These are phyloP conservation scores for Blumeria hordei DNA, from an alignment of 2,329 filamentous ascomycete species.

Conservation along the genomic window DNA sequence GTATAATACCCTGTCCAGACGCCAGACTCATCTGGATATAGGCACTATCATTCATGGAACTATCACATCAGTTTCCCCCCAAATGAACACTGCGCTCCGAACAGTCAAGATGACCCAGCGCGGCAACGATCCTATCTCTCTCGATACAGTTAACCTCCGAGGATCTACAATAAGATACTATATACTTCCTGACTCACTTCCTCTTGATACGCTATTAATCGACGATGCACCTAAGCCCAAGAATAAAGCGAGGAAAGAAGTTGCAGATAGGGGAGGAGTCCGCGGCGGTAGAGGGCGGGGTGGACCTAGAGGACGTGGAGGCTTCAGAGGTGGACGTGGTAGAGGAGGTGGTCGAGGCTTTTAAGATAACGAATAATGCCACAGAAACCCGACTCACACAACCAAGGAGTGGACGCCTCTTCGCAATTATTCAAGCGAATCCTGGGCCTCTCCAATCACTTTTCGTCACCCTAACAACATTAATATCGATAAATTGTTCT, in stretches of 20 bases:
- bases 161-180: constrained; percentile 91
- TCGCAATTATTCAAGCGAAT: too few relatives aligned
- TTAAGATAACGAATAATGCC: constrained; percentile 5
- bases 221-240: constrained; percentile 96
- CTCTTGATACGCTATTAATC: constrained; percentile 81
- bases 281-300: constrained; percentile 22
- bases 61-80: constrained; percentile 84
- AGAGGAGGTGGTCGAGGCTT: constrained; percentile 22
- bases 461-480: too few relatives aligned
- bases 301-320: constrained; percentile 22
- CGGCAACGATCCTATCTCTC: constrained; percentile 62
- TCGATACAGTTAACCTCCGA: constrained; percentile 92
- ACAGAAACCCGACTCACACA: neutral
- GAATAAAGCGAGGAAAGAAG: constrained; percentile 97
- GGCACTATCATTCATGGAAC: constrained; percentile 93
- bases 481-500: too few relatives aligned
- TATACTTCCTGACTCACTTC: constrained; percentile 86
- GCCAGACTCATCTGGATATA: constrained; percentile 15
- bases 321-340: constrained; percentile 20
- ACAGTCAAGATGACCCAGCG: constrained; percentile 91
- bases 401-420: too few relatives aligned
- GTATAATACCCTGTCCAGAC: neutral
- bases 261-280: constrained; percentile 25
- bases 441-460: too few relatives aligned
- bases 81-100: constrained; percentile 95